Evolutionary conservation across 805 yeast species (phyloP).

Genomic region (Teunomyces panamensis): DNA sequence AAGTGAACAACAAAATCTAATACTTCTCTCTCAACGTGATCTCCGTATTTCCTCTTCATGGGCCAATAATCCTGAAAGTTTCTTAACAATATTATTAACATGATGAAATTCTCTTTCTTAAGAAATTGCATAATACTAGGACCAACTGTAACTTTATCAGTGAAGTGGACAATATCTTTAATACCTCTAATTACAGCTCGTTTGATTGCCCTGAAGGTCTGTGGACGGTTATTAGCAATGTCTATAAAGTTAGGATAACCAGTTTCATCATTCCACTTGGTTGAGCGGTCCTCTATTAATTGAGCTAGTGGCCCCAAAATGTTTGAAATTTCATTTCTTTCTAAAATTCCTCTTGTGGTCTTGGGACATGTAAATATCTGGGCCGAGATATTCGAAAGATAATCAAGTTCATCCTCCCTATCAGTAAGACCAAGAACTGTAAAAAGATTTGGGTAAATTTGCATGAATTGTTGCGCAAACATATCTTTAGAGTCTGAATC

Average conservation of each 20-base stretch:
- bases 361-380: constrained; percentile 46
- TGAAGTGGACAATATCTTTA: constrained; percentile 26
- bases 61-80: constrained; percentile 58
- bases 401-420: constrained; percentile 46
- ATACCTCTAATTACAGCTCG: constrained; percentile 30
- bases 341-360: constrained; percentile 39
- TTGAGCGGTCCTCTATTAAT: constrained; percentile 40
- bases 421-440: constrained; percentile 48
- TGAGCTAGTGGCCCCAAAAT: constrained; percentile 47
- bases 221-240: constrained; percentile 13
- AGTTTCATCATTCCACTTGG: constrained; percentile 34
- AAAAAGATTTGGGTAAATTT: constrained; percentile 51
- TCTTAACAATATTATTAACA: constrained; percentile 41
- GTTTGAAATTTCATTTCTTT: constrained; percentile 36
- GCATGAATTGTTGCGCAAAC: constrained; percentile 53
- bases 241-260: constrained; percentile 31
- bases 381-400: constrained; percentile 29
- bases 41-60: constrained; percentile 58
- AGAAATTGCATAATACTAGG: constrained; percentile 17
- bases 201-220: constrained; percentile 21
- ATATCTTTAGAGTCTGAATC: constrained; percentile 44
- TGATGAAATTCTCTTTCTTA: constrained; percentile 23
- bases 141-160: constrained; percentile 15
- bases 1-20: constrained; percentile 49
- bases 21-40: constrained; percentile 62